Evolutionary conservation across 345 rosid genomes (phyloP).

Genomic region (Populus deltoides): DNA sequence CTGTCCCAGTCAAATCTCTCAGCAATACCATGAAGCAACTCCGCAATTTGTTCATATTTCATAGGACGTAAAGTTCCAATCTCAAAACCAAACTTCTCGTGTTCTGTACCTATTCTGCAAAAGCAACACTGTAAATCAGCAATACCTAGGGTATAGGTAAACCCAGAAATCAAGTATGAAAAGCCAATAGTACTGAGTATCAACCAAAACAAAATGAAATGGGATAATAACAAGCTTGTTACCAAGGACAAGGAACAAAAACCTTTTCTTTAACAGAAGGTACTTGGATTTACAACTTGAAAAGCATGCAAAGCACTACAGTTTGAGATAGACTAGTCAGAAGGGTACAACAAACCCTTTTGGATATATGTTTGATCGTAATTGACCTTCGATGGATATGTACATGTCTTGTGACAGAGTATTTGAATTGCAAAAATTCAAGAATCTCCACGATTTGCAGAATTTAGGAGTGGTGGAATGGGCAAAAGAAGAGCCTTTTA

Average conservation of each 20-base stretch:
- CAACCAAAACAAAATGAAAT: background rate
- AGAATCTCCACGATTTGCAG: background rate
- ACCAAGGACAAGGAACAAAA: background rate
- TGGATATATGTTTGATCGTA: background rate
- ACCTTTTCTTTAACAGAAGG: background rate
- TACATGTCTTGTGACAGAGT: background rate
- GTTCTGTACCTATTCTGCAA: constrained; percentile 96
- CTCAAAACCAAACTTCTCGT: constrained; percentile 98
- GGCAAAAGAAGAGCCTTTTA: background rate
- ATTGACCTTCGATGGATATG: background rate
- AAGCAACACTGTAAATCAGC: constrained; percentile 4
- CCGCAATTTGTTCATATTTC: constrained; percentile 92
- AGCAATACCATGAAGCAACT: constrained; percentile 85
- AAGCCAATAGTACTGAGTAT: no score
- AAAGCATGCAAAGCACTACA: background rate
- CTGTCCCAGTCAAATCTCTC: constrained; percentile 99
- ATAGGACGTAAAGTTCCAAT: constrained; percentile 69
- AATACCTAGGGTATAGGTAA: background rate
- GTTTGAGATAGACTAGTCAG: background rate
- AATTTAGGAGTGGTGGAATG: background rate
- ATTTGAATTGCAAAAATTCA: background rate
- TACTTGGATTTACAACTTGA: background rate
- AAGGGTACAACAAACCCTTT: background rate
- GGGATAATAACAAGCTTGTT: background rate
- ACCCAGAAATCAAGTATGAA: background rate